A percentile compares a stretch with the other conserved stretches of the same genome.
These are phyloP conservation scores for Starmerella ratchasimensis DNA, from an alignment of 805 yeast species.

Conservation along the genomic window DNA sequence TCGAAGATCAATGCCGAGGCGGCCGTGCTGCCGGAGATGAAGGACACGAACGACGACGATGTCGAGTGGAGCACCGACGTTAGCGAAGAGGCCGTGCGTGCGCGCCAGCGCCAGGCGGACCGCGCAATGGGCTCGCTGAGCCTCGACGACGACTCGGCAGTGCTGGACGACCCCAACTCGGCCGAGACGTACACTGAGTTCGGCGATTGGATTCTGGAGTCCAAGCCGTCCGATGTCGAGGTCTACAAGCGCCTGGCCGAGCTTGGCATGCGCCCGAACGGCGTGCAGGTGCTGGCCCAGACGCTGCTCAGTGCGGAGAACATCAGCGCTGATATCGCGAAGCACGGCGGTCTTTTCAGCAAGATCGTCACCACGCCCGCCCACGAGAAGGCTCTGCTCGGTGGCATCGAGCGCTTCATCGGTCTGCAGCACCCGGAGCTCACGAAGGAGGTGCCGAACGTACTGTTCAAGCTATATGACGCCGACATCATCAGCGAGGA, in stretches of 20 bases:
- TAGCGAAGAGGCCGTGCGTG: constrained; percentile 88
- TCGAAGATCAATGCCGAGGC: constrained; percentile 76
- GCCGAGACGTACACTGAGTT: constrained; percentile 50
- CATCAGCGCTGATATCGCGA: constrained; percentile 54
- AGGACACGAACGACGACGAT: constrained; percentile 43
- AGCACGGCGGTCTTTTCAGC: constrained; percentile 69
- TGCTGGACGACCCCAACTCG: constrained; percentile 27
- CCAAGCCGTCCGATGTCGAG: constrained; percentile 73
- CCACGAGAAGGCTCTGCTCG: constrained; percentile 78
- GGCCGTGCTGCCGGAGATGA: constrained; percentile 46
- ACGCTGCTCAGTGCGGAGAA: constrained; percentile 51
- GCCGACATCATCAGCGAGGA: constrained; percentile 77
- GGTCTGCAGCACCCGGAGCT: constrained; percentile 68
- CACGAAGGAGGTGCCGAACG: constrained; percentile 62
- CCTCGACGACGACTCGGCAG: constrained; percentile 23
- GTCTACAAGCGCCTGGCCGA: constrained; percentile 81
- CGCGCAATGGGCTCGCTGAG: constrained; percentile 28
- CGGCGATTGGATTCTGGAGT: constrained; percentile 77
- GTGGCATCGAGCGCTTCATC: constrained; percentile 88
- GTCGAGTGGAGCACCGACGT: constrained; percentile 97
- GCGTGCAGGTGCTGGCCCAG: constrained; percentile 87
- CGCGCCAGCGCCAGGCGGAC: constrained; percentile 79
- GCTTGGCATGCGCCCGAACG: constrained; percentile 60
- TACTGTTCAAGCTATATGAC: constrained; percentile 69
- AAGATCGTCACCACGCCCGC: constrained; percentile 48